Base-by-base conservation (phyloP, 2,329 filamentous ascomycete species). In the Mycosphaerella sp. region DNA sequence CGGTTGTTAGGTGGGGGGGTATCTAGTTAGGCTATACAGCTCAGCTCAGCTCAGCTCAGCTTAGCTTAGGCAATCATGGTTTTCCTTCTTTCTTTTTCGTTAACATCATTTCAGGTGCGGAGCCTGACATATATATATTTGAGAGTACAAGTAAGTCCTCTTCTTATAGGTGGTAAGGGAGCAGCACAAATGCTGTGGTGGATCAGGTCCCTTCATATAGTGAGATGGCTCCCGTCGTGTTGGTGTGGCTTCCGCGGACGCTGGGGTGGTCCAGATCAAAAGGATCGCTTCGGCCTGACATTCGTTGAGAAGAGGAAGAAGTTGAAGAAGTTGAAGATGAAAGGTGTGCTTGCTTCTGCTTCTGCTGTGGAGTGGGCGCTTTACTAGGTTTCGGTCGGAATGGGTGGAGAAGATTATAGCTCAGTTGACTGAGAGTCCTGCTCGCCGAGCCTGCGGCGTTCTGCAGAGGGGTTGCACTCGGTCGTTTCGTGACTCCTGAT, bases 251-350 rank as follows among this genome's bases (percentile, higher is more conserved):
- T 5, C 42, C 52, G 8, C 47, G 47, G 8, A 54, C 41, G 16
- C 57, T 57, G 6, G 43, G 44, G 27, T 37, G 41, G 36, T 56
- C 53, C 34, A 60, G 43, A 51, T 60, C 58, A 35, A 60, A 60
- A 13, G 58, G 58, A 41, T 60, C 58, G 40, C 58, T 60, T 17
- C 56, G 53, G 25, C 55, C 25, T 21, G 52, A 55, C 13, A 35
- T 50, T 13, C 46, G 44, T 6, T 55, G 50, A 13, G 39, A 34
- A 17, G 36, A 43, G 8, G 54, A 52, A 4, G 57, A 52, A 13
- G 47, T 34, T 14, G 56, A 59, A 25, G 3, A 25, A 25, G 54
- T 55, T 4, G 57, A 50, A 13, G 47, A 37, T 14, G 56, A 59
- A 25, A 45, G 47, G n/a, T 49, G 46, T 28, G 47, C 45, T 18